phyloP scores from a whole-genome alignment of 176 grass and related monocot species.

The Bromus sterilis region DNA sequence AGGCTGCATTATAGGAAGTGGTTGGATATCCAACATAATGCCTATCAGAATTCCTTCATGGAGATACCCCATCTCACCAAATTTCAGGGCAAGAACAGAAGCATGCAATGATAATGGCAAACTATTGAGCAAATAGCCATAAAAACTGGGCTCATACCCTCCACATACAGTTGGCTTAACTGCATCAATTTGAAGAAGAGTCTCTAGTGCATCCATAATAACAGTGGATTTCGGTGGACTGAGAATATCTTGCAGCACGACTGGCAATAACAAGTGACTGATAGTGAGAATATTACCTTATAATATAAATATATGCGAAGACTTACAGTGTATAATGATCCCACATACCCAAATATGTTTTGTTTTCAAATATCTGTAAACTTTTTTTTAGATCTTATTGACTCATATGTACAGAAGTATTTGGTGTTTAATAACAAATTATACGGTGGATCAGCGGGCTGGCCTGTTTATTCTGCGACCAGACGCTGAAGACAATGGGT shows the following conservation, averaged over 20 bases:
- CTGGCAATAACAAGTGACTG: slow-evolving; percentile 29
- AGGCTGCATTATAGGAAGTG: slow-evolving; percentile 69
- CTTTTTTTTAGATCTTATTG: not conserved
- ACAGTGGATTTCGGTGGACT: slow-evolving; percentile 48
- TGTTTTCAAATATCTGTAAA: not conserved
- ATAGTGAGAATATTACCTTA: slow-evolving; percentile 9
- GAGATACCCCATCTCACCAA: slow-evolving; percentile 58
- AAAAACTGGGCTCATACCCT: slow-evolving; percentile 69
- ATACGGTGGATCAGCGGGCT: not conserved
- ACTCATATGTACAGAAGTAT: not conserved
- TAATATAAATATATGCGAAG: not conserved
- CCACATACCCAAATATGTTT: not conserved
- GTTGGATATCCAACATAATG: slow-evolving; percentile 81
- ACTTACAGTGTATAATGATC: not conserved
- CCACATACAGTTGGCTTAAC: slow-evolving; percentile 36
- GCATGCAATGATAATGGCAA: slow-evolving; percentile 80
- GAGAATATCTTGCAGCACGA: slow-evolving; percentile 59
- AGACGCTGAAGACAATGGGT: not conserved
- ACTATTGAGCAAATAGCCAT: slow-evolving; percentile 75
- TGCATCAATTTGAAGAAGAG: slow-evolving; percentile 63
- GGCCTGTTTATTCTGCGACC: not conserved
- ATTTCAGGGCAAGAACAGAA: slow-evolving; percentile 67
- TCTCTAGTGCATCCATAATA: slow-evolving; percentile 56
- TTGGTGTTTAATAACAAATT: not conserved
- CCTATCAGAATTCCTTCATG: slow-evolving; percentile 74